A percentile compares a stretch with the other conserved stretches of the same genome.
phyloP scores from a whole-genome alignment of 2,329 filamentous ascomycete genomes.

The Colletotrichum liaoningense region DNA sequence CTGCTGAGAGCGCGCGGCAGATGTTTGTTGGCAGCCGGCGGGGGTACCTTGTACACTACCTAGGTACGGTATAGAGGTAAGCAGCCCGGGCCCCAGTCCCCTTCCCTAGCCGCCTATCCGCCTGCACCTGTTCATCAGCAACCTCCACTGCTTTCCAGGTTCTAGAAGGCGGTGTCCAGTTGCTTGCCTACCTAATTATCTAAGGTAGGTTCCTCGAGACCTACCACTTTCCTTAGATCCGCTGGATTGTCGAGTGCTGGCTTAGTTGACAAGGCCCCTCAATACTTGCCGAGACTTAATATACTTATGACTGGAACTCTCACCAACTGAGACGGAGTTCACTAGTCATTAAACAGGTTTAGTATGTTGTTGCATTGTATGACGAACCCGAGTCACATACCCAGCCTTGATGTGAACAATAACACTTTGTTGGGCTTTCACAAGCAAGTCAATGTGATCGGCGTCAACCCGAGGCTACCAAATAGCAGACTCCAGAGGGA shows the following conservation, averaged over 20 bases:
- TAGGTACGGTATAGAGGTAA: neutral
- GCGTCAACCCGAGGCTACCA: neutral
- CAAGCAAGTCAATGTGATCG: neutral
- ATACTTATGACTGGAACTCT: neutral
- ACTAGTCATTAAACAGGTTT: neutral
- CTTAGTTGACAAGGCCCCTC: neutral
- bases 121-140: constrained; percentile 9
- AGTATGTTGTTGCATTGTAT: neutral
- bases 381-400: neutral
- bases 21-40: neutral
- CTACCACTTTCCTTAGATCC: neutral
- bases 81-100: neutral
- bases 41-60: too few relatives aligned
- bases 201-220: neutral
- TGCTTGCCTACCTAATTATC: neutral
- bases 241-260: neutral
- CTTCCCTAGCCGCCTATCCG: neutral
- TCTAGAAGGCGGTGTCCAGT: neutral
- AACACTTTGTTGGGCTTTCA: neutral
- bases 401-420: neutral
- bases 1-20: neutral
- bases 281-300: neutral
- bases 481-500: neutral
- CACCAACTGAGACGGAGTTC: neutral
- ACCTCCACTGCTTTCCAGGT: neutral